phyloP scores from a whole-genome alignment of 1,284 basidiomycete genomes.

The Ceratobasidium sp. region DNA sequence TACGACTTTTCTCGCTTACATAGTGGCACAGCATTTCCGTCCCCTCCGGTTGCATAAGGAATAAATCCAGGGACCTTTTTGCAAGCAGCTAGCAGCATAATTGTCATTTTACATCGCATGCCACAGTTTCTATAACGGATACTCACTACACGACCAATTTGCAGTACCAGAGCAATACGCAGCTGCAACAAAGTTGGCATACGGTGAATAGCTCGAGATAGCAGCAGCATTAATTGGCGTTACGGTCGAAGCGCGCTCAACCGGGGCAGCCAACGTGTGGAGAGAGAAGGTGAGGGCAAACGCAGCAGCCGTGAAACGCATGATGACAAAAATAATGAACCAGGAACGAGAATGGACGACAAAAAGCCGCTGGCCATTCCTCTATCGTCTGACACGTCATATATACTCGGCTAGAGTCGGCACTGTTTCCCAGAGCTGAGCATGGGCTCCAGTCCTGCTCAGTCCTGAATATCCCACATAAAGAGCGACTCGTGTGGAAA shows the following conservation, averaged over 20 bases:
- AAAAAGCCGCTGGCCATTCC: background rate
- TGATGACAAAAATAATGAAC: too few relatives aligned
- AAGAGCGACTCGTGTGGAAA: conserved; percentile 1
- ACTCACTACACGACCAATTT: conserved; percentile 72
- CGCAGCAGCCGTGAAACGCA: conserved; percentile 9
- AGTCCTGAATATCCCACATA: too few relatives aligned
- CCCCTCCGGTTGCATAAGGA: conserved; percentile 72
- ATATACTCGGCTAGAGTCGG: background rate
- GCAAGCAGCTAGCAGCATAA: conserved; percentile 64
- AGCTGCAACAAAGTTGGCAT: conserved; percentile 69
- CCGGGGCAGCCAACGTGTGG: conserved; percentile 10
- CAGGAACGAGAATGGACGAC: background rate
- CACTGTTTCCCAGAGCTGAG: background rate
- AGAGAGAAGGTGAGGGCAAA: conserved; percentile 21
- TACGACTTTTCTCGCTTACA: too few relatives aligned
- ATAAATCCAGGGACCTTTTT: conserved; percentile 67
- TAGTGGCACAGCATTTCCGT: conserved; percentile 67
- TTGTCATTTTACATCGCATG: background rate
- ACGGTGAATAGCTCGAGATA: conserved; percentile 67
- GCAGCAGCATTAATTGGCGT: conserved; percentile 61
- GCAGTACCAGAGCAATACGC: conserved; percentile 67
- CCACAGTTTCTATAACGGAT: conserved; percentile 52
- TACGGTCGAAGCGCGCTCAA: conserved; percentile 53
- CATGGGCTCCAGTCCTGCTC: conserved; percentile 6
- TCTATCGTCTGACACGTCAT: conserved; percentile 13